Base-by-base conservation (phyloP, 495 filamentous ascomycete species). In the Xylaria cubensis region DNA sequence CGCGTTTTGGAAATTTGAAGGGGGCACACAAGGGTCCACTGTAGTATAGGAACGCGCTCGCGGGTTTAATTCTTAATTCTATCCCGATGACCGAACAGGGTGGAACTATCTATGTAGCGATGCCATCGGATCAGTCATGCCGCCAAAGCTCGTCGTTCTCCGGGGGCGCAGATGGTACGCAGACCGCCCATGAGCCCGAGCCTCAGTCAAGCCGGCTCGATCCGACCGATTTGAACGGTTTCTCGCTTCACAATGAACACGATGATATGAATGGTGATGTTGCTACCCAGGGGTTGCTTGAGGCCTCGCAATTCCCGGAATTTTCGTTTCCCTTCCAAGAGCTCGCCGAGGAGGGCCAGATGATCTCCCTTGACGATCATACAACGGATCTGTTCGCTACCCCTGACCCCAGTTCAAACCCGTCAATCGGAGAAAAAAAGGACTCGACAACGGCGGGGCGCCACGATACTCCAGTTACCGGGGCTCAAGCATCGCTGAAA, bases 311-410 rank as follows among this genome's bases (percentile, higher is more conserved):
- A 72, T 85, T 84, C 71, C 77, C 80, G 63, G 83, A 86, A 58
- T 86, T 85, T 46, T 77, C 82, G 41, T 86, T 86, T 70, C 74
- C 82, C 9, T 86, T 84, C 62, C 82, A 81, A 68, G 78, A 80
- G 56, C 72, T 81, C 13, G 46, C 80, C 29, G 83, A 80, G 41
- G 79, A 80, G 63, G 80, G 79, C 55, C 81, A 83, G 26, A 82
- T 86, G 77, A 80, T 77, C 34, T 69, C 79, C 51, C 67, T 86
- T 24, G 84, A 84, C 34, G 82, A 84, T 70, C 82, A 83, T 64
- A 70, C 73, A 51, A 77, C 79, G 39, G 82, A 85, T 64, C 59
- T 80, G 39, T 85, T 83, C 68, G 74, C 80, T 24, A 79, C 76
- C 24, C 76, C 82, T 42, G 74, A 74, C 8, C 75, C 78, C 36